phyloP scores from a whole-genome alignment of 768 basidiomycete species.

The Tylopilus sp. region DNA sequence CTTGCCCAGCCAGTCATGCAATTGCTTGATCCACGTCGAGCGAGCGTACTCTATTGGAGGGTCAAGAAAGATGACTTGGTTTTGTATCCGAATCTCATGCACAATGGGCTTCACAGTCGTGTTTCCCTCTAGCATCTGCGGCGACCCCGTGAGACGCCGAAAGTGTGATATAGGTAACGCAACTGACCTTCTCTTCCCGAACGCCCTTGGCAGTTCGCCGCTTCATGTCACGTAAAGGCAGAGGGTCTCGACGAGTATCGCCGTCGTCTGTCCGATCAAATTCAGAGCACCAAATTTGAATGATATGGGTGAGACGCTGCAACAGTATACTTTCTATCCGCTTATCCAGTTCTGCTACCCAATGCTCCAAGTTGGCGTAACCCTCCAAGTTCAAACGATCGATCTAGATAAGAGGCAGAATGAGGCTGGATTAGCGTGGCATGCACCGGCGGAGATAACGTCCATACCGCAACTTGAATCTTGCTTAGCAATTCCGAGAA shows the following conservation, averaged over 20 bases:
- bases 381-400: constrained; percentile 95
- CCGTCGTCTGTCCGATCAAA: constrained; percentile 77
- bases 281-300: constrained; percentile 84
- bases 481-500: constrained; percentile 75
- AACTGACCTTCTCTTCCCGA: constrained; percentile 75
- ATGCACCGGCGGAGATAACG: not conserved
- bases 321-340: constrained; percentile 81
- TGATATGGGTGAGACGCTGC: constrained; percentile 70
- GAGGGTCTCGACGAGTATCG: constrained; percentile 52
- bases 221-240: constrained; percentile 55
- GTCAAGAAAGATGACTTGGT: constrained; percentile 98
- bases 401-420: constrained; percentile 48
- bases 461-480: constrained; percentile 79
- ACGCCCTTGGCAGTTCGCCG: constrained; percentile 64
- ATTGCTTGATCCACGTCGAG: constrained; percentile 81
- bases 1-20: constrained; percentile 86
- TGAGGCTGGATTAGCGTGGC: not conserved
- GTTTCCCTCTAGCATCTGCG: constrained; percentile 65
- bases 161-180: not conserved
- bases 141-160: not conserved
- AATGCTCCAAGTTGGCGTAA: constrained; percentile 89
- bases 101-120: constrained; percentile 83
- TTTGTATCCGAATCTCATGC: constrained; percentile 96
- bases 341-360: constrained; percentile 81
- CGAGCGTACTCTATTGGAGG: constrained; percentile 96